Percentiles rank a stretch among this genome's conserved stretches.
These are phyloP conservation scores for Umbilicaria muhlenbergii DNA, from an alignment of 495 filamentous ascomycete species.

Conservation along the genomic window DNA sequence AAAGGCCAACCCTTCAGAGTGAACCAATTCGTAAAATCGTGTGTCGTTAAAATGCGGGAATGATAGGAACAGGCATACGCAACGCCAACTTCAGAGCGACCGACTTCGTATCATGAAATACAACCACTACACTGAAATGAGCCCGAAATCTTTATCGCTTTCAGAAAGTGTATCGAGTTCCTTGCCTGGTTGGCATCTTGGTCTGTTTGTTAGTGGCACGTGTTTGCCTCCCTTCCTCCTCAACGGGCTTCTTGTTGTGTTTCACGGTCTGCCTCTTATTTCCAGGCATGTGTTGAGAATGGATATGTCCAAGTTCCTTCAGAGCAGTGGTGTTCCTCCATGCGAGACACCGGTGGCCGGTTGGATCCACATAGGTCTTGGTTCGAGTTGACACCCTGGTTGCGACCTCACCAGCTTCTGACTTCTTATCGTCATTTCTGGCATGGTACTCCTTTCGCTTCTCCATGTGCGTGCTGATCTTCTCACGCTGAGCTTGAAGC, in stretches of 20 bases:
- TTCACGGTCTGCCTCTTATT: conserved; percentile 28
- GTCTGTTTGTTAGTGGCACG: conserved; percentile 32
- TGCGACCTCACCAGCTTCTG: conserved; percentile 37
- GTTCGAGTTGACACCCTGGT: conserved; percentile 62
- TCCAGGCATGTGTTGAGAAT: conserved; percentile 56
- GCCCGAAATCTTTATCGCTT: neutral
- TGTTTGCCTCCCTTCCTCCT: conserved; percentile 19
- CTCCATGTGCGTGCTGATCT: conserved; percentile 68
- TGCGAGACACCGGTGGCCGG: conserved; percentile 52
- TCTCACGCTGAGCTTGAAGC: conserved; percentile 57
- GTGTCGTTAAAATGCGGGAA: no score
- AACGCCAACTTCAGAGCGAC: neutral
- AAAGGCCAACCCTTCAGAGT: no score
- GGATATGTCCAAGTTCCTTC: conserved; percentile 63
- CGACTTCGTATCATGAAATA: neutral
- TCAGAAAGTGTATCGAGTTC: conserved; percentile 29
- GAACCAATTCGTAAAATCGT: no score
- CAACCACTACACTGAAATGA: neutral
- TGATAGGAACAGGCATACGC: no score
- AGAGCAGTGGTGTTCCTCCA: conserved; percentile 75
- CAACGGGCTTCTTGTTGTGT: conserved; percentile 18
- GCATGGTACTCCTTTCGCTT: conserved; percentile 56
- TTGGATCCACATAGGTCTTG: conserved; percentile 47
- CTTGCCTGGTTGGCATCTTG: conserved; percentile 32
- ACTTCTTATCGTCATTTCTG: conserved; percentile 30